Evolutionary conservation across 164 flowering plant genomes (phyloP).

Genomic region (Vitis vinifera): DNA sequence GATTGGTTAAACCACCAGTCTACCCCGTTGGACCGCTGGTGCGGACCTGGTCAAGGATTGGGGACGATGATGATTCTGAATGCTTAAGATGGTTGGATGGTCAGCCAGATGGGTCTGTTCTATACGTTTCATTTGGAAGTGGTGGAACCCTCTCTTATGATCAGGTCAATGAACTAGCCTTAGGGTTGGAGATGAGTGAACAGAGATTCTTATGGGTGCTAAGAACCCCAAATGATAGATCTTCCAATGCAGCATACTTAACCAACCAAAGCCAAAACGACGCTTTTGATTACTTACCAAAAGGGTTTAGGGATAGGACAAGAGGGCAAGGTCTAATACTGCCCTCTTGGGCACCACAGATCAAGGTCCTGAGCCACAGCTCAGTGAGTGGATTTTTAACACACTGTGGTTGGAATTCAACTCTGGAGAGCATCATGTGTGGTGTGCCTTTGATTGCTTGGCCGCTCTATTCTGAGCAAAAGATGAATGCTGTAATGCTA

Average conservation of each 20-base stretch:
- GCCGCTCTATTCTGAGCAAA: constrained; percentile 53
- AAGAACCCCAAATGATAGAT: constrained; percentile 27
- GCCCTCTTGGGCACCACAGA: constrained; percentile 48
- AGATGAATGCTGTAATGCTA: constrained; percentile 38
- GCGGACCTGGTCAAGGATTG: background rate
- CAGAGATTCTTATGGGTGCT: constrained; percentile 45
- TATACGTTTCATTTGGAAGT: constrained; percentile 43
- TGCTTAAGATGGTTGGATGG: constrained; percentile 41
- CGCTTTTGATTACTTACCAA: constrained; percentile 27
- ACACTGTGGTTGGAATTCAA: constrained; percentile 56
- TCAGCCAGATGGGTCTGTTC: constrained; percentile 37
- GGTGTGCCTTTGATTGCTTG: constrained; percentile 48
- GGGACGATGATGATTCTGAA: constrained; percentile 1
- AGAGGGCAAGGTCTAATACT: constrained; percentile 33
- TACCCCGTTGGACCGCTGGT: constrained; percentile 41
- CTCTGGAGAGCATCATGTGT: constrained; percentile 33
- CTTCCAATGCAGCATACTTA: constrained; percentile 20
- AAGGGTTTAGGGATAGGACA: constrained; percentile 35
- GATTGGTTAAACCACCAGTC: constrained; percentile 20
- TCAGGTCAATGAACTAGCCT: constrained; percentile 34
- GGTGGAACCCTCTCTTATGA: constrained; percentile 37
- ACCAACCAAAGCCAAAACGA: constrained; percentile 11
- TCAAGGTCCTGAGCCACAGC: constrained; percentile 29
- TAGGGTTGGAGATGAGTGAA: constrained; percentile 32
- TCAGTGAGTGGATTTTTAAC: constrained; percentile 42